Evolutionary conservation across 1,284 basidiomycete genomes (phyloP).

Genomic region (Sanghuangporus weigelae): DNA sequence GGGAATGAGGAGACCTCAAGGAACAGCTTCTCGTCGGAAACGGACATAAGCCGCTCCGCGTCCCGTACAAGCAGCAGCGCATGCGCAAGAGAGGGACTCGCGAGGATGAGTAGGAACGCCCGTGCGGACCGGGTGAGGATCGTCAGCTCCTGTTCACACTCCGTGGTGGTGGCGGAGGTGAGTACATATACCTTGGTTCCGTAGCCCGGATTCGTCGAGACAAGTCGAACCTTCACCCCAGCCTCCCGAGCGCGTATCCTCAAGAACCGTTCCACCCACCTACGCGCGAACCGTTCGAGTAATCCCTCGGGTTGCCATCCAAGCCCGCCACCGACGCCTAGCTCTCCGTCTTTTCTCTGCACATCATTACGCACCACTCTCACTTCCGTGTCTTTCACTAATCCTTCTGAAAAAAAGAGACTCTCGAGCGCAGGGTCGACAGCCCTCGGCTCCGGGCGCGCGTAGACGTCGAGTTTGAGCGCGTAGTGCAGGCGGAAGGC

Average conservation of each 20-base stretch:
- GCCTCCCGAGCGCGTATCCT: constrained; percentile 29
- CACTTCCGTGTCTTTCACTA: constrained; percentile 5
- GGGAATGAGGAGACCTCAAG: constrained; percentile 32
- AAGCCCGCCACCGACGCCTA: constrained; percentile 33
- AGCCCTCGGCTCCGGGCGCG: constrained; percentile 57
- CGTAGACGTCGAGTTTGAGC: constrained; percentile 56
- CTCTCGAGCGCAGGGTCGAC: constrained; percentile 22
- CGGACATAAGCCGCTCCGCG: constrained; percentile 31
- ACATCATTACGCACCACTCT: background rate
- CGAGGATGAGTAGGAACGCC: constrained; percentile 49
- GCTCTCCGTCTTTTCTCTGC: constrained; percentile 1
- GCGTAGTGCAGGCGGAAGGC: constrained; percentile 65
- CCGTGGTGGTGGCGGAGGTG: background rate
- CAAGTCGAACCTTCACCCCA: constrained; percentile 33
- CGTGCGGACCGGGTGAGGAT: constrained; percentile 49
- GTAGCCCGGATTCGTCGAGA: constrained; percentile 25
- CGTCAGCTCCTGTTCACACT: constrained; percentile 24
- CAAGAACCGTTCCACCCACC: constrained; percentile 33
- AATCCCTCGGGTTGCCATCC: constrained; percentile 41
- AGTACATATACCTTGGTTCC: constrained; percentile 1
- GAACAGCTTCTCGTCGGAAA: constrained; percentile 33
- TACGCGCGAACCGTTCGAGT: constrained; percentile 37
- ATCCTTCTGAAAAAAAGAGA: background rate
- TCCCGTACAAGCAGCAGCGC: constrained; percentile 33
- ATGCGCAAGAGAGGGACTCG: constrained; percentile 39